phyloP scores from a whole-genome alignment of 192 early-diverging fungal genomes.

The Ambispora gerdemannii region DNA sequence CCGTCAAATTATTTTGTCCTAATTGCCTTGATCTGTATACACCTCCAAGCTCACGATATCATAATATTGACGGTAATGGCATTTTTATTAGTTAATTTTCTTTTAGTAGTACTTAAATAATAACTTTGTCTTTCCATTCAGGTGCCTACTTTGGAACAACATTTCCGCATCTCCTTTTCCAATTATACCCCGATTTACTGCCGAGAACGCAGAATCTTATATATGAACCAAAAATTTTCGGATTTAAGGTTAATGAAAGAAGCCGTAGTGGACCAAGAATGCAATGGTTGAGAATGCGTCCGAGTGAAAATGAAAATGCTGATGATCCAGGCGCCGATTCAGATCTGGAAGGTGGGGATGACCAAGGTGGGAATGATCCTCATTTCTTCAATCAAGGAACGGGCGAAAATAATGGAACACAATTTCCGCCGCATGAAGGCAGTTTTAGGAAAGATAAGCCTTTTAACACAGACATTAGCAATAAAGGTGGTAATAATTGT shows the following conservation, averaged over 20 bases:
- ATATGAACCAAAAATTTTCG: slow-evolving; percentile 87
- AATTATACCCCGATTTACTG: slow-evolving; percentile 76
- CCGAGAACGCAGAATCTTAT: slow-evolving; percentile 54
- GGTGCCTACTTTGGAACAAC: slow-evolving; percentile 96
- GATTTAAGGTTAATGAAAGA: slow-evolving; percentile 81
- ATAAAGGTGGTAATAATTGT: not conserved
- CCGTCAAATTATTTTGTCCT: slow-evolving; percentile 76
- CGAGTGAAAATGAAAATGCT: slow-evolving; percentile 1
- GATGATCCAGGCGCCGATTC: not conserved
- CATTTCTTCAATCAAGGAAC: slow-evolving; percentile 1
- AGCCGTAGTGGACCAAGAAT: slow-evolving; percentile 80
- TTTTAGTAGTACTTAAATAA: no score
- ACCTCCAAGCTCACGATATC: slow-evolving; percentile 66
- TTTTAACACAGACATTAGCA: not conserved
- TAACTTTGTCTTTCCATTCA: slow-evolving; percentile 39
- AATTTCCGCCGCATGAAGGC: not conserved
- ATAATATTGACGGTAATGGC: slow-evolving; percentile 61
- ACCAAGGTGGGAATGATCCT: slow-evolving; percentile 14
- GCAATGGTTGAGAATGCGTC: slow-evolving; percentile 78
- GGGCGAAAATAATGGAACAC: slow-evolving; percentile 29
- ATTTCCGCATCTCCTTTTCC: slow-evolving; percentile 89
- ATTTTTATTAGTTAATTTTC: no score
- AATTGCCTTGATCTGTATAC: slow-evolving; percentile 77
- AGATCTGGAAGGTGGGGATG: slow-evolving; percentile 16
- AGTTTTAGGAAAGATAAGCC: not conserved